These are phyloP conservation scores for Cucurbitaria berberidis DNA, from an alignment of 2,329 filamentous ascomycete species.

Conservation along the genomic window DNA sequence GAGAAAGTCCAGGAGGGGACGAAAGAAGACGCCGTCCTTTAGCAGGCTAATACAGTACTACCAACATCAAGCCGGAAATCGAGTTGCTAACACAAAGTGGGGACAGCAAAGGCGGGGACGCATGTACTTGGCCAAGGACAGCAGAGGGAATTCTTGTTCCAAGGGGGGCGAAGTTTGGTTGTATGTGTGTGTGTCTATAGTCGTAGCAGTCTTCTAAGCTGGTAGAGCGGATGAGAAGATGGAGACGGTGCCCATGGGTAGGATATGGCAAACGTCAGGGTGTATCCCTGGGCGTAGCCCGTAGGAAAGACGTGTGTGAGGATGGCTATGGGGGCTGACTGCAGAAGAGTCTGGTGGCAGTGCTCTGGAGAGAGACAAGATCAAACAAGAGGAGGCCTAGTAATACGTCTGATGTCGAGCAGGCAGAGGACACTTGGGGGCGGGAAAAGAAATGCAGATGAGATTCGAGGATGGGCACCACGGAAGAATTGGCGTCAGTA, in stretches of 20 bases:
- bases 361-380: conserved; percentile 18
- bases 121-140: conserved; percentile 11
- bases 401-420: conserved; percentile 19
- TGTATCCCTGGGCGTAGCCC: conserved; percentile 21
- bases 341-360: conserved; percentile 23
- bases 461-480: conserved; percentile 17
- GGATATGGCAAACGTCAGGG: conserved; percentile 30
- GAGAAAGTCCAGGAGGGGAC: conserved; percentile 1
- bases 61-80: conserved; percentile 19
- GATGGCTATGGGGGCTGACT: conserved; percentile 38
- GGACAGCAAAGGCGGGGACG: conserved; percentile 9
- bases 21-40: conserved; percentile 12
- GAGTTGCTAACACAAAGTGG: conserved; percentile 3
- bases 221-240: conserved; percentile 20
- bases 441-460: conserved; percentile 14
- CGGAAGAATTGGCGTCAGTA: conserved; percentile 11
- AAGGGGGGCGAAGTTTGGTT: conserved; percentile 23
- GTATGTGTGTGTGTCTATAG: conserved; percentile 14
- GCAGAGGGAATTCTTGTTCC: conserved; percentile 14
- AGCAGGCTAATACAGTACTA: conserved; percentile 14
- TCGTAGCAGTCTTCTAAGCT: conserved; percentile 16
- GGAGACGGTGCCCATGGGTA: conserved; percentile 24
- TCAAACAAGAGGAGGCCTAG: conserved; percentile 16
- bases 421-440: conserved; percentile 11
- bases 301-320: conserved; percentile 27